phyloP scores from a whole-genome alignment of 2,329 filamentous ascomycete genomes.

The Ophiostoma pallidulum region DNA sequence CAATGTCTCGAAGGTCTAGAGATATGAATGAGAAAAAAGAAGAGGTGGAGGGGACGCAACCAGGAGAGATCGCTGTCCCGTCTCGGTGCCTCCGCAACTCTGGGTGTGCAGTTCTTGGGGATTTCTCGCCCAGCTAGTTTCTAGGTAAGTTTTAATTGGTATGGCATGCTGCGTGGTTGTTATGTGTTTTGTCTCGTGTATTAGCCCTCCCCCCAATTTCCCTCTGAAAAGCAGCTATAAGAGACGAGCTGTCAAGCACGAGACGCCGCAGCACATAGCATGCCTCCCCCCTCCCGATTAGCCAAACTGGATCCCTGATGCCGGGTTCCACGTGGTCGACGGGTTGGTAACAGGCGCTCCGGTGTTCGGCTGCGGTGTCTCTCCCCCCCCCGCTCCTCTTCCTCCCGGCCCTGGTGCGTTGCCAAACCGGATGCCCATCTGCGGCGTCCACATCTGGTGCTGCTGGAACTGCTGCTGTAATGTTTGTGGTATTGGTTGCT shows the following conservation, averaged over 20 bases:
- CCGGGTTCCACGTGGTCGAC: slow-evolving; percentile 14
- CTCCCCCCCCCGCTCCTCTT: slow-evolving; percentile 18
- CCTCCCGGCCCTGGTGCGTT: slow-evolving; percentile 26
- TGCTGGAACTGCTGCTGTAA: slow-evolving; percentile 10
- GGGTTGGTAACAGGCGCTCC: background rate
- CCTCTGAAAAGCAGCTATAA: too few species aligned
- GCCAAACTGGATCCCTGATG: slow-evolving; percentile 16
- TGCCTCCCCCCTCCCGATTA: background rate
- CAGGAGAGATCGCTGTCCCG: too few species aligned
- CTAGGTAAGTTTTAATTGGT: too few species aligned
- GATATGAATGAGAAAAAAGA: background rate
- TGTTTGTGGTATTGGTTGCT: background rate
- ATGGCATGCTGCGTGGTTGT: too few species aligned
- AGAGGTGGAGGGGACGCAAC: too few species aligned
- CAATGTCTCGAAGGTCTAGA: slow-evolving; percentile 4
- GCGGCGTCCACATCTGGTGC: slow-evolving; percentile 61
- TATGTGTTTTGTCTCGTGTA: too few species aligned
- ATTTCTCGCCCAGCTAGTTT: too few species aligned
- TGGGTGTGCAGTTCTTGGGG: too few species aligned
- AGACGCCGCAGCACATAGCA: too few species aligned
- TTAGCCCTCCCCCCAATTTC: too few species aligned
- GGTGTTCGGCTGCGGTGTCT: slow-evolving; percentile 4
- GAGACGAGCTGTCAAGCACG: too few species aligned
- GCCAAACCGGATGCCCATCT: slow-evolving; percentile 72
- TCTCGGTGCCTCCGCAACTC: too few species aligned